Evolutionary conservation across 176 grass and related monocot species (phyloP).

Genomic region (Eleusine coracana): DNA sequence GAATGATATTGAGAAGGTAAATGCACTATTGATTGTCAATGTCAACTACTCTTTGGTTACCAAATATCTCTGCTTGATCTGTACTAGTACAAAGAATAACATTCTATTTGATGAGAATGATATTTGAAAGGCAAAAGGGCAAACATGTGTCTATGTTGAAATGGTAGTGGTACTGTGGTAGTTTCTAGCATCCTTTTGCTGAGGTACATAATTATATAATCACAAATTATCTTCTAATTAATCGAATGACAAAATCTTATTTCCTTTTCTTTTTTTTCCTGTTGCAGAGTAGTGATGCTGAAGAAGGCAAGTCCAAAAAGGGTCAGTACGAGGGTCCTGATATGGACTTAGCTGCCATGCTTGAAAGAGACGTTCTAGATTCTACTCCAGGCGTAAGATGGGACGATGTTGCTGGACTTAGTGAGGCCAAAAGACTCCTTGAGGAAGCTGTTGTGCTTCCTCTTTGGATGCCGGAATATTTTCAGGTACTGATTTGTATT

Average conservation of each 20-base stretch:
- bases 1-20: slow-evolving; percentile 3
- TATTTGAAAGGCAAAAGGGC: slow-evolving; percentile 19
- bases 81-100: not conserved
- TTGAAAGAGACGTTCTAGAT: slow-evolving; percentile 97
- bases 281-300: slow-evolving; percentile 72
- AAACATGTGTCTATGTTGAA: slow-evolving; percentile 20
- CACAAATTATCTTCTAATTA: slow-evolving; percentile 14
- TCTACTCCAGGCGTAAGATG: slow-evolving; percentile 93
- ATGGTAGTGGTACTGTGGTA: not conserved
- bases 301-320: slow-evolving; percentile 82
- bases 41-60: slow-evolving; percentile 5
- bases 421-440: slow-evolving; percentile 91
- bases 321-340: slow-evolving; percentile 93
- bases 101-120: slow-evolving; percentile 17
- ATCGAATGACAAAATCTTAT: slow-evolving; percentile 12
- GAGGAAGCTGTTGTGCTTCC: slow-evolving; percentile 96
- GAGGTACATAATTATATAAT: slow-evolving; percentile 15
- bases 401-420: slow-evolving; percentile 96
- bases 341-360: slow-evolving; percentile 90
- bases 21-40: not conserved
- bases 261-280: not conserved
- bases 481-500: slow-evolving; percentile 70
- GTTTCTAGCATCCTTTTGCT: slow-evolving; percentile 20
- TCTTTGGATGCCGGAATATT: slow-evolving; percentile 95
- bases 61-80: slow-evolving; percentile 1